Percentiles rank a stretch among this genome's conserved stretches.
Conservation (phyloP, 345 rosid species). For the Camelina sativa region DNA sequence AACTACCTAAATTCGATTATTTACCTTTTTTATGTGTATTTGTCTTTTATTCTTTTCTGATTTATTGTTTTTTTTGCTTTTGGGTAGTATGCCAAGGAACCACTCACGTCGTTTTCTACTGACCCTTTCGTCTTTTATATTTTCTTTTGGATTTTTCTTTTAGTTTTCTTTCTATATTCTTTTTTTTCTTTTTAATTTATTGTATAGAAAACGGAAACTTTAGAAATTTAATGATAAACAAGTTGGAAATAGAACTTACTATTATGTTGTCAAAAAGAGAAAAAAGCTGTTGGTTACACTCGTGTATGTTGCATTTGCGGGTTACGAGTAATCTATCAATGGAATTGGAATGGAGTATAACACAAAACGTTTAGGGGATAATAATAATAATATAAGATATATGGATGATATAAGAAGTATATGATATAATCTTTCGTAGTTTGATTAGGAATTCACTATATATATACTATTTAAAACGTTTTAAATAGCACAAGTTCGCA, state of each 20-base stretch:
- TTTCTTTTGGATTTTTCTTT: slow-evolving; percentile 38
- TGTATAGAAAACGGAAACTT: not conserved
- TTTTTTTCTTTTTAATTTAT: slow-evolving; percentile 14
- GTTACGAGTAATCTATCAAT: slow-evolving; percentile 26
- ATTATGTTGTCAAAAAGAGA: not conserved
- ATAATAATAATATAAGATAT: not conserved
- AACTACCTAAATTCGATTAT: slow-evolving; percentile 37
- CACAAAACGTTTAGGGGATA: not conserved
- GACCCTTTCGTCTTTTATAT: slow-evolving; percentile 34
- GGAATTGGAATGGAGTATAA: slow-evolving; percentile 3
- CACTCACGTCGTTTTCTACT: slow-evolving; percentile 49
- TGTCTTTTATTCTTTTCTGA: slow-evolving; percentile 21
- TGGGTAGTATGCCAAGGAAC: slow-evolving; percentile 40
- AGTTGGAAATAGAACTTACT: slow-evolving; percentile 3
- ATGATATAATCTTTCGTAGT: not conserved
- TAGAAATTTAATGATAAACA: slow-evolving; percentile 1
- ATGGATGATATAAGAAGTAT: not conserved
- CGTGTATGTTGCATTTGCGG: slow-evolving; percentile 35
- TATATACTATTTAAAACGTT: not conserved
- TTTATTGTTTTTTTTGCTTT: slow-evolving; percentile 31
- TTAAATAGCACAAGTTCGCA: not conserved
- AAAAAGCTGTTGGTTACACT: not conserved
- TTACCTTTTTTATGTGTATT: not conserved
- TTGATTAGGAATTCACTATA: not conserved
- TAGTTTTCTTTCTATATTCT: slow-evolving; percentile 37